Base-by-base conservation (phyloP, 2,329 filamentous ascomycete genomes). In the Ophiostoma ulmi region DNA sequence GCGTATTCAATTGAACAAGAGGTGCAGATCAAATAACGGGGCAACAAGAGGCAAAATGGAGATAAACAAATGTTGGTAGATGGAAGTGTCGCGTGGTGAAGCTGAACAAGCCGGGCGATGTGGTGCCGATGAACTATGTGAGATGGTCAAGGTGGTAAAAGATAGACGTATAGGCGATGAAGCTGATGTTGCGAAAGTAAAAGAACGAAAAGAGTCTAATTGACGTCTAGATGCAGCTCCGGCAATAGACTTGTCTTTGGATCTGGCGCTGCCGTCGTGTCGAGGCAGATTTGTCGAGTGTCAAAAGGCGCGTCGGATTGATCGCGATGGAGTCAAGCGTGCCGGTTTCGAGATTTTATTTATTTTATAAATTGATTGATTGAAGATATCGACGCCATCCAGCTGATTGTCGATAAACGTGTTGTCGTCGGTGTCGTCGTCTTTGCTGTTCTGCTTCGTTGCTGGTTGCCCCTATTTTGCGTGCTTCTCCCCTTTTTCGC, bases 401-500 rank as follows among this genome's bases (percentile, higher is more conserved):
- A 44, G 41, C 14, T 44, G 14, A 6, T 4, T 44, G 14, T 44
- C 41, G 41, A 17, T 17, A 48, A 48, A n/a, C 14, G 44, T 20
- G 14, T 22, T 65, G 63, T 22, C 20, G 36, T 65, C 36, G 14
- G 11, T 65, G 63, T 22, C 20, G 36, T 65, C 36, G 63, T 22
- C 22, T 20, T 38, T 39, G 31, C 14, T 8, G 66, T 38, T 13
- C 41, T 68, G 10, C 26, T 38, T 48, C 65, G 65, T 58, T 36
- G 48, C 26, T 58, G 31, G 14, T 44, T 31, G 65, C 65, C 65
- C 65, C 65, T 67, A 26, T 48, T 67, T 48, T 41, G 63, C 63
- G 11, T 36, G 22, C 31, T 64, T 48, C 41, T 48, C 44, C 11
- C 20, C 63, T 20, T 41, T 66, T 66, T 31, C n/a, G 31, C 10